These are phyloP conservation scores for Parachlorella kessleri DNA, from an alignment of 139 green algal species.

Conservation along the genomic window DNA sequence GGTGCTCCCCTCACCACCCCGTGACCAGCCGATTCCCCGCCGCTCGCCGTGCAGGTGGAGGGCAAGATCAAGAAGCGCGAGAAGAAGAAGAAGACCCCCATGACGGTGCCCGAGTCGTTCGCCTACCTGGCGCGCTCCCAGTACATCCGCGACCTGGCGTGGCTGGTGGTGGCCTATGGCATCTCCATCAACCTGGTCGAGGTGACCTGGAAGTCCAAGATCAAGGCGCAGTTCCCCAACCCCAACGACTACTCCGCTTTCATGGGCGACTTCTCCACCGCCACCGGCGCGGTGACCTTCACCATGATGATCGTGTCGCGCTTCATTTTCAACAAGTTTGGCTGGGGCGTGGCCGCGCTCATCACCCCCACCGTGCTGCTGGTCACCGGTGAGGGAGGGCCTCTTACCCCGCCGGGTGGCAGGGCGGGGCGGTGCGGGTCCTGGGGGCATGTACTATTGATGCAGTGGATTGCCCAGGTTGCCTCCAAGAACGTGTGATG, in stretches of 20 bases:
- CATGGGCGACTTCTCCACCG: slow-evolving; percentile 89
- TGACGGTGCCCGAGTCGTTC: slow-evolving; percentile 94
- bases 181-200: slow-evolving; percentile 99
- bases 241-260: slow-evolving; percentile 95
- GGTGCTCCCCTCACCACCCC: too few species aligned
- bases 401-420: background rate
- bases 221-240: slow-evolving; percentile 99
- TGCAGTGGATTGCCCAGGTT: too few species aligned
- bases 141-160: slow-evolving; percentile 97
- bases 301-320: slow-evolving; percentile 96
- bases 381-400: slow-evolving; percentile 75
- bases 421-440: background rate
- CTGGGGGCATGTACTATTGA: too few species aligned
- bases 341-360: slow-evolving; percentile 94
- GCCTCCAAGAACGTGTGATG: too few species aligned
- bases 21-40: too few species aligned
- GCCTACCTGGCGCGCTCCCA: slow-evolving; percentile 90
- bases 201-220: slow-evolving; percentile 99
- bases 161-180: slow-evolving; percentile 95
- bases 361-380: slow-evolving; percentile 98
- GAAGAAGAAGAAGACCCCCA: slow-evolving; percentile 91
- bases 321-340: slow-evolving; percentile 96
- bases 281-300: slow-evolving; percentile 86
- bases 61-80: slow-evolving; percentile 47
- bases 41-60: slow-evolving; percentile 18